Evolutionary conservation across 495 filamentous ascomycete genomes (phyloP).

Genomic region (Tuber microsphaerosporum): DNA sequence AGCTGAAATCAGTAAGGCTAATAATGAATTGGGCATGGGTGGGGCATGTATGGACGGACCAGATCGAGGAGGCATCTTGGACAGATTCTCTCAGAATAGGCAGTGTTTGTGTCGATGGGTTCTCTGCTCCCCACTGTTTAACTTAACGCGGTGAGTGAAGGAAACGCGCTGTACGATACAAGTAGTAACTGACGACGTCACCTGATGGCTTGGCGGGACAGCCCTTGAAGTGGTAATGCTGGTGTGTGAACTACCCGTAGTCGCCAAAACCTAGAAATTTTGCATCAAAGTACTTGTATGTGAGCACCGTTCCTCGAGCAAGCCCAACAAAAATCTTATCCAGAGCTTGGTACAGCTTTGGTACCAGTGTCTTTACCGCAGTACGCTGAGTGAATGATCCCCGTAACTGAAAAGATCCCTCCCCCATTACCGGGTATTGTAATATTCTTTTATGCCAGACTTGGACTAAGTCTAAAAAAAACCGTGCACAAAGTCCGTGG

Average conservation of each 20-base stretch:
- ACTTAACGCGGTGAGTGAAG: not conserved
- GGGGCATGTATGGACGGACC: not conserved
- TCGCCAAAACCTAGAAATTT: not conserved
- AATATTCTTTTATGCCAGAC: not conserved
- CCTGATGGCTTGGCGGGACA: not conserved
- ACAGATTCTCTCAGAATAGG: not conserved
- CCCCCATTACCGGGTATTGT: not conserved
- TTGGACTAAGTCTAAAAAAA: not conserved
- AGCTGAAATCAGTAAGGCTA: slow-evolving; percentile 1
- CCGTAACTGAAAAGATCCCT: not conserved
- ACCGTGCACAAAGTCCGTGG: not conserved
- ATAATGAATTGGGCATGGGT: not conserved
- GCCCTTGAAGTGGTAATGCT: not conserved
- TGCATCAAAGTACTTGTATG: not conserved
- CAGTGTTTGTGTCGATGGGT: not conserved
- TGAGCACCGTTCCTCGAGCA: not conserved
- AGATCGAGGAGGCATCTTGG: not conserved
- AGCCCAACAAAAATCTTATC: not conserved
- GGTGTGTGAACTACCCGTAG: not conserved
- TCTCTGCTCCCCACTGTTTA: not conserved
- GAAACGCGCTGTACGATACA: not conserved
- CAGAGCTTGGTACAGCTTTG: not conserved
- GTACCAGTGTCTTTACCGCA: not conserved
- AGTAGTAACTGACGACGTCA: not conserved
- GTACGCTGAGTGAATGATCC: not conserved